Percentiles rank a stretch among this genome's conserved stretches.
These are phyloP conservation scores for Yarrowia keelungensis DNA, from an alignment of 805 yeast genomes.

Conservation along the genomic window DNA sequence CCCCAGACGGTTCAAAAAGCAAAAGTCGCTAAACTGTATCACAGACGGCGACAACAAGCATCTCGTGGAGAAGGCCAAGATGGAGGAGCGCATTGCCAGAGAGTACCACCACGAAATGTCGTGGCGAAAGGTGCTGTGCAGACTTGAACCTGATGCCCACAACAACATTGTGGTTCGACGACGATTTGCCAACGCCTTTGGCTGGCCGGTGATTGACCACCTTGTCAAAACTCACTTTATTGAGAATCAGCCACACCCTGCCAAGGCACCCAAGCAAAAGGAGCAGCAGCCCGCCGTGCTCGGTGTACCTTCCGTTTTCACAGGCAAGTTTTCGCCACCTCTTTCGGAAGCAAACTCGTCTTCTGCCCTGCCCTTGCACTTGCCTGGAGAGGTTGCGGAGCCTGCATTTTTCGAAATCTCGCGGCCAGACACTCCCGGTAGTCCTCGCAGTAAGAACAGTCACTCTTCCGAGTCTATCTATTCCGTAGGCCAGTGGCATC, in stretches of 20 bases:
- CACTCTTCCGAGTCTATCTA: slow-evolving; percentile 29
- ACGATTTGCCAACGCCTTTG: slow-evolving; percentile 89
- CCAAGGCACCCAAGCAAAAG: slow-evolving; percentile 13
- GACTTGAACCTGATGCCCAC: slow-evolving; percentile 90
- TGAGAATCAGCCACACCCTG: slow-evolving; percentile 18
- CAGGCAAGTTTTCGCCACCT: slow-evolving; percentile 19
- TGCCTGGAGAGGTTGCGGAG: slow-evolving; percentile 23
- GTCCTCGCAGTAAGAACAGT: slow-evolving; percentile 8
- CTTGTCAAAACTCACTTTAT: slow-evolving; percentile 69
- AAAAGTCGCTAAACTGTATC: slow-evolving; percentile 37
- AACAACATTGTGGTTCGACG: slow-evolving; percentile 90
- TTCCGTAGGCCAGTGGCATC: slow-evolving; percentile 67
- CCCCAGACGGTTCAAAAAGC: slow-evolving; percentile 52
- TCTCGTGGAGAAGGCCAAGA: slow-evolving; percentile 50
- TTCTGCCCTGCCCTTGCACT: not conserved
- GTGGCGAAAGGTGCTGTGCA: slow-evolving; percentile 92
- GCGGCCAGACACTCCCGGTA: slow-evolving; percentile 7
- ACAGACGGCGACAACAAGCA: slow-evolving; percentile 25
- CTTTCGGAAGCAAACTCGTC: not conserved
- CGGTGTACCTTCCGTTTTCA: slow-evolving; percentile 19
- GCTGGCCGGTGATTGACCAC: slow-evolving; percentile 93
- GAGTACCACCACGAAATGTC: slow-evolving; percentile 82
- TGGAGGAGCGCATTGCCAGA: slow-evolving; percentile 85
- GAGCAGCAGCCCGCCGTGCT: slow-evolving; percentile 11
- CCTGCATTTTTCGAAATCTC: slow-evolving; percentile 22